Conservation (phyloP, 805 yeast species). For the Kodamaea kaohsiungensis region DNA sequence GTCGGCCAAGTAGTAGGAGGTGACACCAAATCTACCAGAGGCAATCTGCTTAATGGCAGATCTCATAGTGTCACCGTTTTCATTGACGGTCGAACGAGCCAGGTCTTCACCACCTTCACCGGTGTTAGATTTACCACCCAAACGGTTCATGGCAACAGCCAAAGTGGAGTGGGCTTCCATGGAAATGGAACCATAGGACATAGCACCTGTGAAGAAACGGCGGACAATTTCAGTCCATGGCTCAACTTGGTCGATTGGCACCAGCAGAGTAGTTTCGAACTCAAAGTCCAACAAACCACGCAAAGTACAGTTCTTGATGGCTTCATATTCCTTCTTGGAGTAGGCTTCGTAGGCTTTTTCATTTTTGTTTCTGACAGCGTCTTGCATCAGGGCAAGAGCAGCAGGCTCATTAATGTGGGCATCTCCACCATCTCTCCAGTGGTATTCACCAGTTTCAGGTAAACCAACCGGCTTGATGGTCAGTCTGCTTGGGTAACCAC, state of each 20-base stretch:
- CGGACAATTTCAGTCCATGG: constrained; percentile 99
- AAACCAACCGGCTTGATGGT: constrained; percentile 71
- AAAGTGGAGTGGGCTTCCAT: constrained; percentile 98
- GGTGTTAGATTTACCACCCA: constrained; percentile 96
- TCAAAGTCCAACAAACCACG: constrained; percentile 94
- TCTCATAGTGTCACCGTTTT: constrained; percentile 96
- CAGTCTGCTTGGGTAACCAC: constrained; percentile 81
- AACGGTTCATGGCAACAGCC: constrained; percentile 97
- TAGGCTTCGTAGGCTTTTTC: constrained; percentile 90
- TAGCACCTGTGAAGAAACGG: constrained; percentile 98
- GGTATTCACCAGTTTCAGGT: constrained; percentile 96
- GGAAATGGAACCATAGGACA: constrained; percentile 98
- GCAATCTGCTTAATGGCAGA: constrained; percentile 99
- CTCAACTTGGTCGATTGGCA: constrained; percentile 96
- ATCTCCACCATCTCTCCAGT: constrained; percentile 99
- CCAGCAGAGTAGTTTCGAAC: constrained; percentile 64
- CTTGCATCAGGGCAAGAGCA: constrained; percentile 93
- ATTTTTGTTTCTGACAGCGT: constrained; percentile 97
- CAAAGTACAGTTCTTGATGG: constrained; percentile 87
- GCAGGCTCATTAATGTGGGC: constrained; percentile 93
- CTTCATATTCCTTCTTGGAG: constrained; percentile 86
- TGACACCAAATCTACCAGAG: constrained; percentile 97
- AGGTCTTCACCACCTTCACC: constrained; percentile 99
- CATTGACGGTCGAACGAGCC: constrained; percentile 76
- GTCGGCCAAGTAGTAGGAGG: constrained; percentile 90